These are phyloP conservation scores for Stephania yunnanensis DNA, from an alignment of 164 flowering plant genomes.

Conservation along the genomic window DNA sequence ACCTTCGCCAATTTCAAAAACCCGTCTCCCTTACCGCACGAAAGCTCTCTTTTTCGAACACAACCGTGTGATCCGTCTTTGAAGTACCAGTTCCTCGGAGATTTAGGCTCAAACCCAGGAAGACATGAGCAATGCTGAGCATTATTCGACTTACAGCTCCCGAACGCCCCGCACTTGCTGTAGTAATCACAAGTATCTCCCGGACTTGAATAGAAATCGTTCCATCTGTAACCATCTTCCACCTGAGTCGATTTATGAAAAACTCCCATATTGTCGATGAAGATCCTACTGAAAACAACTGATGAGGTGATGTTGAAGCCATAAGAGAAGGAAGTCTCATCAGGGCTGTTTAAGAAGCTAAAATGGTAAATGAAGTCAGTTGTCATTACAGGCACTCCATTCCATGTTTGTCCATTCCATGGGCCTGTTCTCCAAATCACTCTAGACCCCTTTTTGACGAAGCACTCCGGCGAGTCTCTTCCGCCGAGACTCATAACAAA, in stretches of 20 bases:
- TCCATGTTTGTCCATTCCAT: conserved; percentile 7
- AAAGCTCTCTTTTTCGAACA: conserved; percentile 4
- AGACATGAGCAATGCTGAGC: conserved; percentile 10
- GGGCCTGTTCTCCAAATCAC: conserved; percentile 26
- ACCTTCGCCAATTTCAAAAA: conserved; percentile 3
- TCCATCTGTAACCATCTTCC: conserved; percentile 3
- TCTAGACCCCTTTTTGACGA: conserved; percentile 13
- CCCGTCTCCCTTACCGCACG: conserved; percentile 9
- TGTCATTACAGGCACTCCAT: conserved; percentile 20
- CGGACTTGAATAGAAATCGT: background rate
- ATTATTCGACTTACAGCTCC: background rate
- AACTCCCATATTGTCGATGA: background rate
- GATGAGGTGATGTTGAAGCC: background rate
- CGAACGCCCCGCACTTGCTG: conserved; percentile 2
- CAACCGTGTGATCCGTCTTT: conserved; percentile 17
- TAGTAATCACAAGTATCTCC: background rate
- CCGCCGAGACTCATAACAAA: conserved; percentile 19
- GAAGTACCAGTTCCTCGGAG: conserved; percentile 1
- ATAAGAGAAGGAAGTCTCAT: conserved; percentile 7
- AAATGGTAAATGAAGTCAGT: background rate
- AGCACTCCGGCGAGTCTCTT: conserved; percentile 20
- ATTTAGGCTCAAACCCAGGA: conserved; percentile 13
- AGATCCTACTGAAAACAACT: conserved; percentile 2
- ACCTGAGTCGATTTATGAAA: background rate
- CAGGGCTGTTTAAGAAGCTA: conserved; percentile 2